Conservation (phyloP, 495 filamentous ascomycete genomes). For the Aspergillus olivimuriae region DNA sequence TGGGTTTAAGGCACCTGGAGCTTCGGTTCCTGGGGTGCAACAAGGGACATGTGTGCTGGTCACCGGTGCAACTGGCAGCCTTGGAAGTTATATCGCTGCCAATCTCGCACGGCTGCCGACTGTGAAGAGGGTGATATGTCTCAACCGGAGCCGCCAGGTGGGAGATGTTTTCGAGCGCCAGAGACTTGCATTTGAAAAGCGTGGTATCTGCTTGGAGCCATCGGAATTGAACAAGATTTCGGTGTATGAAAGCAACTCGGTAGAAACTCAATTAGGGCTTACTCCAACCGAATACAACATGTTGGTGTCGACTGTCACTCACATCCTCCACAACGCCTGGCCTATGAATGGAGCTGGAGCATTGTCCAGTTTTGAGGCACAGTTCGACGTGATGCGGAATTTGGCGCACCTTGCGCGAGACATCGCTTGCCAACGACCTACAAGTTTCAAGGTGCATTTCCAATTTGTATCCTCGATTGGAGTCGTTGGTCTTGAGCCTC, state of each 20-base stretch:
- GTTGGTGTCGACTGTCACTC: conserved; percentile 39
- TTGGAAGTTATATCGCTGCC: conserved; percentile 43
- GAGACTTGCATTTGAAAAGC: conserved; percentile 26
- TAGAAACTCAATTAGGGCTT: conserved; percentile 41
- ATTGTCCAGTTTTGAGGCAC: conserved; percentile 41
- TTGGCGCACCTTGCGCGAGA: conserved; percentile 40
- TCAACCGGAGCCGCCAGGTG: conserved; percentile 33
- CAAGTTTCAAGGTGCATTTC: conserved; percentile 30
- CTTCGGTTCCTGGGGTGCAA: neutral
- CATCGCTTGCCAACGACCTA: conserved; percentile 11
- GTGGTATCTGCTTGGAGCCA: conserved; percentile 25
- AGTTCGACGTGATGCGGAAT: conserved; percentile 43
- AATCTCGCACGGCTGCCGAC: conserved; percentile 22
- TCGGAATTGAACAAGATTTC: conserved; percentile 22
- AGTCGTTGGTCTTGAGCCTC: conserved; percentile 36
- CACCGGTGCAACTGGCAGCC: conserved; percentile 47
- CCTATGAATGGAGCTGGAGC: conserved; percentile 44
- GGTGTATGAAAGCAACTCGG: conserved; percentile 31
- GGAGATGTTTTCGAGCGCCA: conserved; percentile 20
- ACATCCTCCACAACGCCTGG: conserved; percentile 56
- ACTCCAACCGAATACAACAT: conserved; percentile 24
- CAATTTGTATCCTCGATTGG: conserved; percentile 53
- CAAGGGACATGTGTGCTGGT: conserved; percentile 30
- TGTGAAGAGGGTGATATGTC: conserved; percentile 37
- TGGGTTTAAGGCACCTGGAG: conserved; percentile 13